These are phyloP conservation scores for Mycena citricolor DNA, from an alignment of 1,284 basidiomycete species.

Conservation along the genomic window DNA sequence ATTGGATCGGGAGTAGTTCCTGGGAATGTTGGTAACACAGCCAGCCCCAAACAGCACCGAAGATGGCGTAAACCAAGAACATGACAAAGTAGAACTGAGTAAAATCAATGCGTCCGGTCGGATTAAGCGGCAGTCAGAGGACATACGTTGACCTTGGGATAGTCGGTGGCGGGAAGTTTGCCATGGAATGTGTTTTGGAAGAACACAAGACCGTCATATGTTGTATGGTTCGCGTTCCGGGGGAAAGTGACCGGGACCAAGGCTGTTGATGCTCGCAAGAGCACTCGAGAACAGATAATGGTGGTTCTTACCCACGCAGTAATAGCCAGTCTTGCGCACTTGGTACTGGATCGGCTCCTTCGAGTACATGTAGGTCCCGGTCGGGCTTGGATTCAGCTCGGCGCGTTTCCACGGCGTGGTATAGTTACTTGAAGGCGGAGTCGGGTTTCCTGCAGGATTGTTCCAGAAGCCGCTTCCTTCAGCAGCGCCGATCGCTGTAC, in stretches of 20 bases:
- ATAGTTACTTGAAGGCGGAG: slow-evolving; percentile 45
- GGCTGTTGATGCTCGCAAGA: slow-evolving; percentile 44
- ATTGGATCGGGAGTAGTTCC: slow-evolving; percentile 87
- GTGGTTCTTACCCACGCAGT: slow-evolving; percentile 78
- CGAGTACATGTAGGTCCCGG: slow-evolving; percentile 51
- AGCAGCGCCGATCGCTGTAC: slow-evolving; percentile 22
- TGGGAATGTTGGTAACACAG: slow-evolving; percentile 81
- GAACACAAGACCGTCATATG: slow-evolving; percentile 78
- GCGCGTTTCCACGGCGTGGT: slow-evolving; percentile 46
- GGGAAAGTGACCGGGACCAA: slow-evolving; percentile 81
- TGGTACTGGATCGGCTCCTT: slow-evolving; percentile 74
- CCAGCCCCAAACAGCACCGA: slow-evolving; percentile 80
- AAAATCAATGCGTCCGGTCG: too few relatives aligned
- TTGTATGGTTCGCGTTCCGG: slow-evolving; percentile 62
- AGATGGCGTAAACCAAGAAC: slow-evolving; percentile 72
- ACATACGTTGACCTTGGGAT: slow-evolving; percentile 95
- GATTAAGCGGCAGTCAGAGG: neutral
- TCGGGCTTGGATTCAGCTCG: slow-evolving; percentile 45
- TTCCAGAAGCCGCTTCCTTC: slow-evolving; percentile 49
- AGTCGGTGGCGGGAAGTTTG: slow-evolving; percentile 88
- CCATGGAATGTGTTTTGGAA: slow-evolving; percentile 92
- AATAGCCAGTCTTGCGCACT: slow-evolving; percentile 91
- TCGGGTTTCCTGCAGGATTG: slow-evolving; percentile 59
- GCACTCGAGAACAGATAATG: slow-evolving; percentile 3
- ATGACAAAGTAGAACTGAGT: slow-evolving; percentile 85